Percentiles rank a stretch among this genome's conserved stretches.
Evolutionary conservation across 805 yeast species (phyloP).

Genomic region (Grigorovia humatica): DNA sequence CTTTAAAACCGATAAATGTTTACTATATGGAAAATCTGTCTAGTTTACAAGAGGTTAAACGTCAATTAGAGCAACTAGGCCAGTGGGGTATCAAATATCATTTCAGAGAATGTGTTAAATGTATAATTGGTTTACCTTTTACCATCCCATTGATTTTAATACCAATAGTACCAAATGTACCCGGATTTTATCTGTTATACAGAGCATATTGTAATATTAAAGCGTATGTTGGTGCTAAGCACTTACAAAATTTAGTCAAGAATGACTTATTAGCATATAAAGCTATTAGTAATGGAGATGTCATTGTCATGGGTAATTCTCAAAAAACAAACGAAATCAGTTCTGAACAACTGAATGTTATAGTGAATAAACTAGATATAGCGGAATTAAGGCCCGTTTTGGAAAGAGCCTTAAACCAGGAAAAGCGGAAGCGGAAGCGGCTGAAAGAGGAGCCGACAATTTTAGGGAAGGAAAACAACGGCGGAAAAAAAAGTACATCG

Average conservation of each 20-base stretch:
- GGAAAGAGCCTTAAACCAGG: conserved; percentile 45
- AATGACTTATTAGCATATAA: conserved; percentile 28
- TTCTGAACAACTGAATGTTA: conserved; percentile 35
- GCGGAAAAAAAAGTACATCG: too few species aligned
- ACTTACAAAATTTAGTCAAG: conserved; percentile 47
- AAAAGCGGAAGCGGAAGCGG: conserved; percentile 13
- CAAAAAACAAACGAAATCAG: conserved; percentile 26
- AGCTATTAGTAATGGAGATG: conserved; percentile 20
- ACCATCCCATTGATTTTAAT: conserved; percentile 70
- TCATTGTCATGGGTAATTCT: neutral
- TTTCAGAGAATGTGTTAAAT: conserved; percentile 40
- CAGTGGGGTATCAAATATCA: conserved; percentile 42
- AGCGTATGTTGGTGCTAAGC: conserved; percentile 66
- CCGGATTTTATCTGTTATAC: conserved; percentile 77
- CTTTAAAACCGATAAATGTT: conserved; percentile 32
- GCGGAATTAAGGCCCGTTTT: conserved; percentile 37
- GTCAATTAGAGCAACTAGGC: conserved; percentile 36
- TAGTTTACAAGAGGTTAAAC: conserved; percentile 17
- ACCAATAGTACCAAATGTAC: conserved; percentile 86
- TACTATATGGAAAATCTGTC: conserved; percentile 13
- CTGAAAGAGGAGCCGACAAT: neutral
- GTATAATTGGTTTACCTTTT: conserved; percentile 58
- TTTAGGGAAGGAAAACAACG: neutral
- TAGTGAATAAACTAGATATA: conserved; percentile 38
- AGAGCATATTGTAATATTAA: conserved; percentile 77